Conservation (phyloP, 2,329 filamentous ascomycete genomes). For the Allantophomopsis lycopodina region DNA sequence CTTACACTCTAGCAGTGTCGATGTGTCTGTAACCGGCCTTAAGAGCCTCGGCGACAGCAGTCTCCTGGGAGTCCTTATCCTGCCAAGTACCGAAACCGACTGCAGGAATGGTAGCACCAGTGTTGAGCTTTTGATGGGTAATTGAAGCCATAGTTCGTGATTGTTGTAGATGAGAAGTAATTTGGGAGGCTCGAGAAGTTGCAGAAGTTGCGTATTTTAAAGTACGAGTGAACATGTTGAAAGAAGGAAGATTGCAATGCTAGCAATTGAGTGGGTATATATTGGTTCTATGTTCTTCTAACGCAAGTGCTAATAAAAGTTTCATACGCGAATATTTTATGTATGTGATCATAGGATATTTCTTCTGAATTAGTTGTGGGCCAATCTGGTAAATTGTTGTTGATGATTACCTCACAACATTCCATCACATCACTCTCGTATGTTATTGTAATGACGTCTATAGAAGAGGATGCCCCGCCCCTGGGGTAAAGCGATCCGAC, state of each 20-base stretch:
- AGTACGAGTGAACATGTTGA: conserved; percentile 8
- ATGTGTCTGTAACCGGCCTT: conserved; percentile 22
- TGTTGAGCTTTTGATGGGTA: conserved; percentile 19
- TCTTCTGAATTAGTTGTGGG: too few species aligned
- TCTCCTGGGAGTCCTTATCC: conserved; percentile 26
- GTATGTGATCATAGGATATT: too few species aligned
- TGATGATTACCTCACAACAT: too few species aligned
- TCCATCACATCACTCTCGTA: too few species aligned
- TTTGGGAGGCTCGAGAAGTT: conserved; percentile 6
- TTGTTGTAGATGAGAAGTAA: conserved; percentile 8
- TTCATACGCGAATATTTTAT: too few species aligned
- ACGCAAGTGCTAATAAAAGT: too few species aligned
- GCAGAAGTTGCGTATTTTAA: conserved; percentile 3
- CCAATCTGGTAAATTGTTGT: too few species aligned
- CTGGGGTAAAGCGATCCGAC: too few species aligned
- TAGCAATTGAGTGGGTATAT: too few species aligned
- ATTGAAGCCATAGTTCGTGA: conserved; percentile 10
- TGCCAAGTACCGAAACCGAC: conserved; percentile 29
- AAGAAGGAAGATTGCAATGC: neutral
- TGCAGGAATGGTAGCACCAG: conserved; percentile 22
- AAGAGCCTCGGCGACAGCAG: conserved; percentile 31
- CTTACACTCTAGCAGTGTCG: conserved; percentile 28
- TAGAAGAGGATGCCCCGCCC: too few species aligned
- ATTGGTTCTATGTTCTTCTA: too few species aligned
- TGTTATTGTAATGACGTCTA: too few species aligned